Conservation (phyloP, 2,329 filamentous ascomycete genomes). For the Monilinia aucupariae region DNA sequence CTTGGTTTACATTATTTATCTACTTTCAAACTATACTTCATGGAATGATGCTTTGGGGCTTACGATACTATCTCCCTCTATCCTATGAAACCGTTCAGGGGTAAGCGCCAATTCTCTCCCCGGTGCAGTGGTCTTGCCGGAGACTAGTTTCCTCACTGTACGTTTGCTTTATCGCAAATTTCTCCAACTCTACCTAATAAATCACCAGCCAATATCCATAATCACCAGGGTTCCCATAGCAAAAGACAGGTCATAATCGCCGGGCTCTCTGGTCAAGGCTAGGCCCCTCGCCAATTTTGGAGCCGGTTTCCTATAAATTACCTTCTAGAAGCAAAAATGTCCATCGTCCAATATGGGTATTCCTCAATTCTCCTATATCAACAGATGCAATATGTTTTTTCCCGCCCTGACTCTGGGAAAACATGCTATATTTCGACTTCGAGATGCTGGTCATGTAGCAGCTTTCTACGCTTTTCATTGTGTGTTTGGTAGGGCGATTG, state of each 20-base stretch:
- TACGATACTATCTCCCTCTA: constrained; percentile 51
- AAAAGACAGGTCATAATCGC: constrained; percentile 53
- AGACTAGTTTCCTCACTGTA: constrained; percentile 57
- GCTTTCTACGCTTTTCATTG: constrained; percentile 65
- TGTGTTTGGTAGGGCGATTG: constrained; percentile 58
- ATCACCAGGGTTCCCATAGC: constrained; percentile 50
- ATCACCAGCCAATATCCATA: constrained; percentile 46
- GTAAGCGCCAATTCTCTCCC: constrained; percentile 47
- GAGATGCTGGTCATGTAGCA: constrained; percentile 54
- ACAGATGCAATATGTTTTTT: constrained; percentile 61
- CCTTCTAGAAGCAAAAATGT: constrained; percentile 46
- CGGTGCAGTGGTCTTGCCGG: constrained; percentile 54
- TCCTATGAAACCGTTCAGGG: constrained; percentile 49
- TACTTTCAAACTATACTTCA: constrained; percentile 53
- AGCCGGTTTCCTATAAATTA: constrained; percentile 50
- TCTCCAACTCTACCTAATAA: constrained; percentile 47
- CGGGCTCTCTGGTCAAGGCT: constrained; percentile 52
- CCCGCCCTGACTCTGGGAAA: constrained; percentile 58
- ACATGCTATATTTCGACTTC: constrained; percentile 53
- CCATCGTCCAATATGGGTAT: constrained; percentile 51
- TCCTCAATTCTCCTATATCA: constrained; percentile 55
- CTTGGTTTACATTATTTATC: constrained; percentile 44
- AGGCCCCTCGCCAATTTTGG: constrained; percentile 55
- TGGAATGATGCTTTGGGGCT: constrained; percentile 49
- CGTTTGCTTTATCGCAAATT: constrained; percentile 13